These are phyloP conservation scores for Phlyctochytrium arcticum DNA, from an alignment of 192 early-diverging fungal genomes.

Conservation along the genomic window DNA sequence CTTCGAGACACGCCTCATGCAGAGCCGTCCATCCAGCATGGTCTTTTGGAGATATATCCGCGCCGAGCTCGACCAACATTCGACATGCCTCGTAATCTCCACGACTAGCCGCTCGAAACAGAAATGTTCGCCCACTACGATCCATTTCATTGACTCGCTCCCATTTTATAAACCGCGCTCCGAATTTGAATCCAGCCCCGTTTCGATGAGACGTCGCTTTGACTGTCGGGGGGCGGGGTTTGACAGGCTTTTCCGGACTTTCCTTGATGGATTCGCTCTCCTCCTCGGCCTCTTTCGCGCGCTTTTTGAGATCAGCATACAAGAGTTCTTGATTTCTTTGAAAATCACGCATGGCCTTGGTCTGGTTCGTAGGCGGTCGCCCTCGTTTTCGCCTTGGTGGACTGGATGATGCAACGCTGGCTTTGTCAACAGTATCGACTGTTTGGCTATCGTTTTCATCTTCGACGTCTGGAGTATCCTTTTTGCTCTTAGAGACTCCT, in stretches of 20 bases:
- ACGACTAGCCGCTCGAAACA: constrained; percentile 38
- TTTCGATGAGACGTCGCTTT: background rate
- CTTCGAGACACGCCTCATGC: constrained; percentile 52
- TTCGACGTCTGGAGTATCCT: no score
- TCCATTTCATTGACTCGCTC: constrained; percentile 35
- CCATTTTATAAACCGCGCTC: constrained; percentile 4
- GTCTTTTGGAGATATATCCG: constrained; percentile 46
- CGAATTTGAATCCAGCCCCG: constrained; percentile 2
- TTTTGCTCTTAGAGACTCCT: no score
- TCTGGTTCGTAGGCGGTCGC: background rate
- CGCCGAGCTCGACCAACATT: constrained; percentile 43
- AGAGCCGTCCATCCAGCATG: constrained; percentile 57
- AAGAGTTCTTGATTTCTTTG: background rate
- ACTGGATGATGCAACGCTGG: no score
- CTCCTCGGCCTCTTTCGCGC: no score
- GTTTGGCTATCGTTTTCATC: no score
- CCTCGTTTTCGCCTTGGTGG: background rate
- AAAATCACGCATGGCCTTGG: background rate
- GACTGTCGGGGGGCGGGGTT: background rate
- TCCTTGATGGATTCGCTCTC: background rate
- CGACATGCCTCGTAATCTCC: constrained; percentile 38
- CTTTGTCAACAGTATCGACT: no score
- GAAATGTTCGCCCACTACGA: constrained; percentile 40
- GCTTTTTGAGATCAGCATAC: background rate
- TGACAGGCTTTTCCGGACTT: background rate